These are phyloP conservation scores for Protomyces arabidopsidicola DNA, from an alignment of 1,139 yeast genomes.

Conservation along the genomic window DNA sequence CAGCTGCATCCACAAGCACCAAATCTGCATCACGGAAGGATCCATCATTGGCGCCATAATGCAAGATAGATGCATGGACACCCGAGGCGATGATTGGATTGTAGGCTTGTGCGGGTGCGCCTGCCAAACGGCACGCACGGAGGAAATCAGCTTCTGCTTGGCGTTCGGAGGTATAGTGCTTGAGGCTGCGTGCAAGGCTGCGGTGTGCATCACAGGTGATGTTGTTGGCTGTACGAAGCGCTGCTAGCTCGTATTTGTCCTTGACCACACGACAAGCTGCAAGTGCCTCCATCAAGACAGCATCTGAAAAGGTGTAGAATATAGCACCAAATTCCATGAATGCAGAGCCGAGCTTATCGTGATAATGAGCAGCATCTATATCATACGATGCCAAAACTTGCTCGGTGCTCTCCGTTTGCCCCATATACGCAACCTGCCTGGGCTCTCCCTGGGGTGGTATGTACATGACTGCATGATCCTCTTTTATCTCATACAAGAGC, in stretches of 20 bases:
- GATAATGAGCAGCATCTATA: slow-evolving; percentile 73
- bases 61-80: slow-evolving; percentile 83
- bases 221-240: slow-evolving; percentile 72
- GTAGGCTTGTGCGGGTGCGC: slow-evolving; percentile 80
- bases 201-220: slow-evolving; percentile 81
- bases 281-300: slow-evolving; percentile 61
- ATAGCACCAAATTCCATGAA: background rate
- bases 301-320: slow-evolving; percentile 37
- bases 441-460: slow-evolving; percentile 52
- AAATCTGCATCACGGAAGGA: slow-evolving; percentile 54
- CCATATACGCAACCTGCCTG: slow-evolving; percentile 97
- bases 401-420: slow-evolving; percentile 67
- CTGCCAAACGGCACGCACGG: slow-evolving; percentile 90
- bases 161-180: slow-evolving; percentile 52
- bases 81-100: slow-evolving; percentile 97
- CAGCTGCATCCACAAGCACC: slow-evolving; percentile 90
- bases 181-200: slow-evolving; percentile 38
- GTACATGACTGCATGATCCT: slow-evolving; percentile 62
- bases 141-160: slow-evolving; percentile 94
- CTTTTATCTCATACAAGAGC: slow-evolving; percentile 53
- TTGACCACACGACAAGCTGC: slow-evolving; percentile 83
- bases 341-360: slow-evolving; percentile 33
- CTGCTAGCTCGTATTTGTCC: slow-evolving; percentile 70
- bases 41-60: slow-evolving; percentile 81
- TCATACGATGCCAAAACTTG: slow-evolving; percentile 65